Base-by-base conservation (phyloP, 2,329 filamentous ascomycete species). In the Coccinonectria pachysandricola region DNA sequence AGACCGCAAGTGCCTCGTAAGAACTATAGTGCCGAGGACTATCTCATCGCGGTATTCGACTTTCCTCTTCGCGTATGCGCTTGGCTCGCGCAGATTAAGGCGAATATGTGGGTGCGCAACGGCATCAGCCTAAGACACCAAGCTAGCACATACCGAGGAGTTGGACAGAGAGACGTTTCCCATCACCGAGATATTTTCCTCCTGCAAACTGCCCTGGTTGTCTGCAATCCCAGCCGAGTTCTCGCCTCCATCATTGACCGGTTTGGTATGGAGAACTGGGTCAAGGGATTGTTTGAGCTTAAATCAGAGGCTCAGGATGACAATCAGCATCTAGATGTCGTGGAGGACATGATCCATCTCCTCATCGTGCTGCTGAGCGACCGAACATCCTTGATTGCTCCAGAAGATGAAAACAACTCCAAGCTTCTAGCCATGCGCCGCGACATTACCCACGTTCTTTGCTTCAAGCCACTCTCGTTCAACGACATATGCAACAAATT, bases 61-160 rank as follows among this genome's bases (percentile, higher is more conserved):
- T 94, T 84, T 45, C 88, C 92, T 1, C 64, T 98, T 4, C 73
- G 92, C 27, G 87, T 96, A 1, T 95, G 86, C 50, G 86, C 85
- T 12, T 98, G 91, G 91, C 65, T 98, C 16, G 83, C 91, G 5
- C 92, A 98, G 59, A 96, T 98, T 75, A 94, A 93, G 53, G 86
- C 88, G 11, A 84, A 86, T 26, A 93, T 96, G 77, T 98, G 92
- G 91, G 88, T 98, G 37, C 77, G 91, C 30, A 98, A 98, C 49
- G 91, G 91, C 3, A 85, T 98, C 48, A 96, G 88, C 45, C 69
- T 98, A 26, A 76, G 88, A 19, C 91, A 98, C 52, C 91, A 98
- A 55, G 91, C 92, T 51, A 81, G 81, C 27, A 91, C 87, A 11
- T 98, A 98, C 51, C 78, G 86, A 10, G 87, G 85, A 20, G 85